Base-by-base conservation (phyloP, 73 alveolate species). In the Blepharisma stoltei region DNA sequence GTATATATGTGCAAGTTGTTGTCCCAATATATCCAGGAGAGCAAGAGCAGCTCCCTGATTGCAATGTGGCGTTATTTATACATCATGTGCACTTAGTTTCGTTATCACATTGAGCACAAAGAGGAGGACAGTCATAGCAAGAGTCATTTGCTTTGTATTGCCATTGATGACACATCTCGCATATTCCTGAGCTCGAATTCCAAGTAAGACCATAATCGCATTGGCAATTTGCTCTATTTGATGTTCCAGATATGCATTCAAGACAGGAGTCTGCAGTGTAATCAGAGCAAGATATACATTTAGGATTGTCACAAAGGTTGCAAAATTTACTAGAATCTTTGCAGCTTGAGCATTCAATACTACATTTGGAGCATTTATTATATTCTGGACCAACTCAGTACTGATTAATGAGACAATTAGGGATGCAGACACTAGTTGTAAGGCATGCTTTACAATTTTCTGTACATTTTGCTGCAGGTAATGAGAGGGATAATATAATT, bases 371-470 rank as follows among this genome's bases (percentile, higher is more conserved):
- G 23, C 73, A 60, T 20, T n/a, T 25, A 32, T 32, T 32, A 32
- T 32, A 32, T 32, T 32, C 5, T 60, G 73, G 23, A 2, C 49
- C 38, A 25, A 14, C 47, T 47, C 73, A 60, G 5, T 60, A 60
- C 38, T n/a, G 14, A 4, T 5, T 60, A 60, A 20, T 8, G 0
- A 38, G 1, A 25, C 73, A 60, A 2, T 60, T 60, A 25, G 5
- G 14, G 47, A 60, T 60, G 5, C 73, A 60, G 48, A 25, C 38
- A 1, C 73, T 47, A 20, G 73, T 60, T 14, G 73, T 38, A 60
- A 8, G 23, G 46, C n/a, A 38, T 60, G 45, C 73, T 14, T 9
- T 20, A 20, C 38, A 25, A 60, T 18, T n/a, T n/a, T 11, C 49
- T 60, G 14, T n/a, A 14, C n/a, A 18, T 38, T 8, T 1, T 14